Percentiles rank a stretch among this genome's conserved stretches.
These are phyloP conservation scores for Apiospora rasikravindrae DNA, from an alignment of 2,329 filamentous ascomycete species.

Conservation along the genomic window DNA sequence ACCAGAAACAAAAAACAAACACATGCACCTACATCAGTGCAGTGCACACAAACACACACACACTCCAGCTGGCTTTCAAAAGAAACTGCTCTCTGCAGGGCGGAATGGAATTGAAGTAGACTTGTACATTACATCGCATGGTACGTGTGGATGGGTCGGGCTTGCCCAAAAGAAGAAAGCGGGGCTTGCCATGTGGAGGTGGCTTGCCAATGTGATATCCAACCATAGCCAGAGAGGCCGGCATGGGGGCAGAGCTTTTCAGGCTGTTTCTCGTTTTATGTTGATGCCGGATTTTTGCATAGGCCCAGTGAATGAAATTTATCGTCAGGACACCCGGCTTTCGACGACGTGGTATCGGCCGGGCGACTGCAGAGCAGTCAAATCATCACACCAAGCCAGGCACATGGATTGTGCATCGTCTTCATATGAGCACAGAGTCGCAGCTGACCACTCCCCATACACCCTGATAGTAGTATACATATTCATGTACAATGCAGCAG, in stretches of 20 bases:
- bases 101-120: background rate
- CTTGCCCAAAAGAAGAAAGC: conserved; percentile 1
- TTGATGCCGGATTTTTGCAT: background rate
- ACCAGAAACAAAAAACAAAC: no score
- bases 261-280: background rate
- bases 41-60: no score
- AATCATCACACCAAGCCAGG: background rate
- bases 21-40: background rate
- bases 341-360: background rate
- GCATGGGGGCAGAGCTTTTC: background rate
- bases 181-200: background rate
- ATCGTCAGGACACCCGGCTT: background rate
- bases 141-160: background rate
- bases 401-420: background rate
- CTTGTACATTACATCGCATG: background rate
- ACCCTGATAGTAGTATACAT: background rate
- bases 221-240: background rate
- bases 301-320: background rate
- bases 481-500: background rate
- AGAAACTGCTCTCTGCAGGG: background rate
- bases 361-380: background rate
- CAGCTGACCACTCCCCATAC: background rate
- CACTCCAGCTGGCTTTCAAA: background rate
- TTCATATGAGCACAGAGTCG: background rate
- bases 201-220: conserved; percentile 9